phyloP scores from a whole-genome alignment of 2,329 filamentous ascomycete genomes.

The Colletotrichum sidae region DNA sequence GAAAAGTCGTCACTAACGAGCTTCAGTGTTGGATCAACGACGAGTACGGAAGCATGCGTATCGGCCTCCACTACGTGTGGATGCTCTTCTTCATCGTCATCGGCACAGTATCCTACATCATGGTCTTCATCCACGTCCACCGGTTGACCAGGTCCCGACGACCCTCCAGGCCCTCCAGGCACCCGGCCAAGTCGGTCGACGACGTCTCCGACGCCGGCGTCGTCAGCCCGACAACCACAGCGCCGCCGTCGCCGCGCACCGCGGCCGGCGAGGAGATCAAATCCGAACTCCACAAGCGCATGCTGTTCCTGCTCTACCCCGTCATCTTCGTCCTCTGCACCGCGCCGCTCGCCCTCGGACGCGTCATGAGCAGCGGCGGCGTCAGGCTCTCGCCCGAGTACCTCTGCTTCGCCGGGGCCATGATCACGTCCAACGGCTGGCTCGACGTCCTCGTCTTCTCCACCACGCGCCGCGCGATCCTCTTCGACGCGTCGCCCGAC shows the following conservation, averaged over 20 bases:
- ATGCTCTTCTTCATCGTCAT: conserved; percentile 59
- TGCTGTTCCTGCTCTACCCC: conserved; percentile 68
- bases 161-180: not conserved
- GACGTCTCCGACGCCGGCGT: conserved; percentile 2
- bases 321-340: conserved; percentile 72
- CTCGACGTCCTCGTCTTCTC: conserved; percentile 55
- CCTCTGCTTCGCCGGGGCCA: conserved; percentile 62
- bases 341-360: conserved; percentile 68
- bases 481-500: conserved; percentile 39
- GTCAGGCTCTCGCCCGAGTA: conserved; percentile 57
- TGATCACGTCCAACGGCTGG: conserved; percentile 63
- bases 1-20: not conserved
- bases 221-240: not conserved
- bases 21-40: conserved; percentile 71
- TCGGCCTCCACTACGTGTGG: conserved; percentile 73
- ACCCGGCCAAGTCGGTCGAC: not conserved
- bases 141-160: conserved; percentile 2
- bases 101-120: conserved; percentile 50
- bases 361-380: conserved; percentile 67
- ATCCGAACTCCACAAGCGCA: conserved; percentile 13
- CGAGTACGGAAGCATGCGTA: conserved; percentile 61
- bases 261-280: not conserved
- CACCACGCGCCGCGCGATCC: conserved; percentile 50
- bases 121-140: conserved; percentile 50
- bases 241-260: not conserved